Base-by-base conservation (phyloP, 2,329 filamentous ascomycete genomes). In the Ceratocystis cubensis region DNA sequence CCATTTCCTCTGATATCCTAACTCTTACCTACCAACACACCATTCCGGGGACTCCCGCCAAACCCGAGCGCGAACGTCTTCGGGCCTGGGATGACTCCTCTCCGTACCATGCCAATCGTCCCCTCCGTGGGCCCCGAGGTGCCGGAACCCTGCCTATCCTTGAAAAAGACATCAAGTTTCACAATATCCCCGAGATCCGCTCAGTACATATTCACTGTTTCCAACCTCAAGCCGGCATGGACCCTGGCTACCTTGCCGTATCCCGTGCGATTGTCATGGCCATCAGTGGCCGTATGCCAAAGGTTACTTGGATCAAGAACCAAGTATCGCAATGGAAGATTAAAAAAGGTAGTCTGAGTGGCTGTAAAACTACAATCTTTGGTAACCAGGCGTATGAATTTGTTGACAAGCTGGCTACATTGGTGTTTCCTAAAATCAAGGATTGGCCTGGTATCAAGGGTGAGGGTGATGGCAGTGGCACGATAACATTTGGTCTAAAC, bases 371-470 rank as follows among this genome's bases (percentile, higher is more conserved):
- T 63, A 87, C 89, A 30, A 78, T 99, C 69, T 80, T 81, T 66
- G 91, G 90, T 37, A 88, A 94, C 74, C 83, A 87, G 68, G 94
- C 95, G 72, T 89, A 90, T 69, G 88, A 96, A 75, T 96, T 99
- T 75, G 74, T 99, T 57, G 88, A 93, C 73, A 96, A 96, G 79
- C 80, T 91, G 71, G 81, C 97, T 66, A 91, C 96, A 74, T 80
- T 97, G 7, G 92, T 99, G 5, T 82, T 97, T 74, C 94, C 94
- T 48, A 89, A 87, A 73, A 95, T 99, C 77, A 99, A 97, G 81
- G 94, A 99, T 71, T 99, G 91, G 88, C 84, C 84, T 66, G 94
- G 94, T 59, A 68, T 66, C 45, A 22, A 28, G 63, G 75, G 72
- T 56, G 89, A 89, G 48, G 94, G 94, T 73, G 94, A 99, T 75